These are phyloP conservation scores for Secale cereale DNA, from an alignment of 176 grass and related monocot species.

Conservation along the genomic window DNA sequence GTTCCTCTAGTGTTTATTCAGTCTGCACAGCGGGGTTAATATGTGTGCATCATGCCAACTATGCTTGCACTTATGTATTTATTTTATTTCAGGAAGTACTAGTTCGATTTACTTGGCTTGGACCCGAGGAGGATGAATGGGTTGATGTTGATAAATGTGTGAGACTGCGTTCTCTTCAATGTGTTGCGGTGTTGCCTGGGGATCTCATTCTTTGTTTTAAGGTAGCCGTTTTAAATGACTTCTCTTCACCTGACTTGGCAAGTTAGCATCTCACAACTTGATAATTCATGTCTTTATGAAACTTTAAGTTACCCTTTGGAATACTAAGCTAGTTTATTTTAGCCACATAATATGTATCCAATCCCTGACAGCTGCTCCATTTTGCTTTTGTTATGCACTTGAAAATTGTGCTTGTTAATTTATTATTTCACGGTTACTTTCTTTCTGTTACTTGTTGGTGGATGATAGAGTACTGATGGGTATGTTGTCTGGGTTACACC, in stretches of 20 bases:
- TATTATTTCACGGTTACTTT: neutral
- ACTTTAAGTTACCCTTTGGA: no score
- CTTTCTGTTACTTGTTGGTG: neutral
- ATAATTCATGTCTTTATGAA: no score
- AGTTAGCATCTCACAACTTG: no score
- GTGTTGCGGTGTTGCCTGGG: constrained; percentile 66
- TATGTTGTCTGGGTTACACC: neutral
- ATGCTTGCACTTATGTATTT: neutral
- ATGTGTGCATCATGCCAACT: neutral
- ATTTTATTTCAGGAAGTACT: constrained; percentile 56
- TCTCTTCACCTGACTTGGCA: neutral
- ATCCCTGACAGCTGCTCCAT: no score
- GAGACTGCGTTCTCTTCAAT: constrained; percentile 65
- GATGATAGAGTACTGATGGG: neutral
- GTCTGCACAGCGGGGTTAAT: neutral
- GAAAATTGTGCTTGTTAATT: neutral
- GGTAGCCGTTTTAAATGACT: constrained; percentile 20
- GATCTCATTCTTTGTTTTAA: constrained; percentile 82
- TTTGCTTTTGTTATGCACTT: neutral
- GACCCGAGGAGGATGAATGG: constrained; percentile 84
- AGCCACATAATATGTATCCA: no score
- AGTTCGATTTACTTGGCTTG: constrained; percentile 77
- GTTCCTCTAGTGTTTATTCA: neutral
- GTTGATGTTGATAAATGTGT: constrained; percentile 77
- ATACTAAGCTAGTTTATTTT: no score